Evolutionary conservation across 2,329 filamentous ascomycete species (phyloP), one percentile per base, ranked within the genome.

Genomic region (Cercospora nicotianae): DNA sequence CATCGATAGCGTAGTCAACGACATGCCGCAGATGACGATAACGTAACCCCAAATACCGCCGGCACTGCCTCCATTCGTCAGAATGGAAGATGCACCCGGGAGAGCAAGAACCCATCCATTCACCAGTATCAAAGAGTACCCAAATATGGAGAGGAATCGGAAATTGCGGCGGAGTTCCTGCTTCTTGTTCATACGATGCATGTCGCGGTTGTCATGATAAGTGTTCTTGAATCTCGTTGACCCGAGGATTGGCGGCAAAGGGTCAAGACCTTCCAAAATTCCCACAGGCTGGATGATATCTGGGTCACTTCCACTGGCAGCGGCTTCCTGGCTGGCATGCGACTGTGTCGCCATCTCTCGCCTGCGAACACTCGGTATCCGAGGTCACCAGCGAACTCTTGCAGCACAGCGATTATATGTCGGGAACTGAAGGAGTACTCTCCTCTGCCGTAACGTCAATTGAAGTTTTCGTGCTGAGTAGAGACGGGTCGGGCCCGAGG

Each of bases 91-190:
- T 3, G 63, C 68, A 20, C 66, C 65, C 26, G 59, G 61, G 10
- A 70, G 53, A 10, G 66, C 65, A 12, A 68, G 62, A 51, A 74
- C 73, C 75, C 76, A 77, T 8, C 75, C 76, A 16, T 68, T 70
- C 69, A 74, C 75, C 13, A 75, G 62, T 3, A 75, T 69, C n/a
- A 71, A 72, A 7, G 72, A 72, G 45, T 76, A 75, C 3, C 74
- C 75, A 3, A 76, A 60, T 16, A 74, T 73, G n/a, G 71, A 70
- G n/a, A 73, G 74, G 60, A 70, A 71, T 13, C 67, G 67, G 30
- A 70, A 68, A 61, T 67, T 65, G 23, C 70, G 60, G 30, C 67
- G 61, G 10, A 72, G 63, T 18, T 73, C 70, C 53, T 73, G 71
- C 48, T 64, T 66, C 65, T 69, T 72, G 26, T 70, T 69, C 61